These are phyloP conservation scores for Galerina marginata DNA, from an alignment of 768 basidiomycete genomes.

Conservation along the genomic window DNA sequence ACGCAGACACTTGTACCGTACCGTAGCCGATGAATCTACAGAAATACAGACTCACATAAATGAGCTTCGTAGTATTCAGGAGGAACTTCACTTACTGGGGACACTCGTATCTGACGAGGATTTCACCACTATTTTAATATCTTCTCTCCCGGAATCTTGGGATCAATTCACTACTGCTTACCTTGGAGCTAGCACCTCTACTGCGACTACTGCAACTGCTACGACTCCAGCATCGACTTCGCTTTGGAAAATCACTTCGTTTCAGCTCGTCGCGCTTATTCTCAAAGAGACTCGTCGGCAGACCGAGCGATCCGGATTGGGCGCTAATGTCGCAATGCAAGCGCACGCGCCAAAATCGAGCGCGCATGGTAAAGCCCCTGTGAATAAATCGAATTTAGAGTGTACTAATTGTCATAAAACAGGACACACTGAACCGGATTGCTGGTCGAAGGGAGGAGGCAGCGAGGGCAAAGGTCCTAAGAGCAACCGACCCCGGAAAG, in stretches of 20 bases:
- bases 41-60: constrained; percentile 16
- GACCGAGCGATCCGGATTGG: too few species aligned
- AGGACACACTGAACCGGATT: constrained; percentile 24
- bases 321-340: too few species aligned
- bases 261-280: background rate
- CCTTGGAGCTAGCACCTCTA: constrained; percentile 18
- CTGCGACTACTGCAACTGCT: constrained; percentile 9
- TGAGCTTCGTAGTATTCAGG: constrained; percentile 22
- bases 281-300: too few species aligned
- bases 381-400: constrained; percentile 5
- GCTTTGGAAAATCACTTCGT: background rate
- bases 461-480: constrained; percentile 34
- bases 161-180: constrained; percentile 26
- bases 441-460: constrained; percentile 28
- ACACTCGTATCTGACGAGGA: constrained; percentile 27
- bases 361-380: too few species aligned
- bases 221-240: constrained; percentile 21
- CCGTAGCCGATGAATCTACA: constrained; percentile 19
- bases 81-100: constrained; percentile 24
- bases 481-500: background rate
- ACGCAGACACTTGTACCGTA: constrained; percentile 22
- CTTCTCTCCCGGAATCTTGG: constrained; percentile 30
- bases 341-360: too few species aligned
- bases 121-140: constrained; percentile 28
- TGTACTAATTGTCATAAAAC: constrained; percentile 34